Base-by-base conservation (phyloP, 1,284 basidiomycete species). In the Pisolithus thermaeus region DNA sequence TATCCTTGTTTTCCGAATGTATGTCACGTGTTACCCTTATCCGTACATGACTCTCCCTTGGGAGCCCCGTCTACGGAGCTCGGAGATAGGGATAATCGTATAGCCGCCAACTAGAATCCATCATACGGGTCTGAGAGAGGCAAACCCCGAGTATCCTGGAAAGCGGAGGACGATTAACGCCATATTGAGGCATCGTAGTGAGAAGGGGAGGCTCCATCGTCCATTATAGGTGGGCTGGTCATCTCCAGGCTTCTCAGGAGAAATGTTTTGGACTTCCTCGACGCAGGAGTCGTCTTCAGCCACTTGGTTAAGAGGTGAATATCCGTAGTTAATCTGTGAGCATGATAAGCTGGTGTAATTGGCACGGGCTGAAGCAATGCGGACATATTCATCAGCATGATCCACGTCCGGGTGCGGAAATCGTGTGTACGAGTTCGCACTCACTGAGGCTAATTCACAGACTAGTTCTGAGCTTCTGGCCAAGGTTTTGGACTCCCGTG, bases 371-470 rank as follows among this genome's bases (percentile, higher is more conserved):
- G 97, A 99, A 35, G 97, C 99, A 71, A 99, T 99, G 56, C 97
- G 91, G 23, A 99, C 96, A 61, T 99, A 99, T 71, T 99, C 97
- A 70, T 99, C 97, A 40, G 96, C 94, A 64, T 99, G 96, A 70
- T 99, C 96, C 59, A 99, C 99, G 78, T 99, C 96, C 3, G 97
- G 97, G 62, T 95, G 89, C 96, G 36, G 96, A 99, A 63, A 99
- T 99, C 97, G 99, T 99, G 71, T 99, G 97, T 3, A 96, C 96
- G 20, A 99, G 85, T n/a, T n/a, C n/a, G n/a, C n/a, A n/a, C n/a
- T n/a, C n/a, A n/a, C n/a, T n/a, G n/a, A n/a, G n/a, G n/a, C n/a
- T n/a, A n/a, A n/a, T n/a, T n/a, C n/a, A n/a, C n/a, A n/a, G n/a
- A n/a, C n/a, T n/a, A n/a, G n/a, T n/a, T n/a, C n/a, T n/a, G n/a